Percentiles rank a stretch among this genome's conserved stretches.
Evolutionary conservation across 164 flowering plant species (phyloP).

Genomic region (Hamamelis virginiana): DNA sequence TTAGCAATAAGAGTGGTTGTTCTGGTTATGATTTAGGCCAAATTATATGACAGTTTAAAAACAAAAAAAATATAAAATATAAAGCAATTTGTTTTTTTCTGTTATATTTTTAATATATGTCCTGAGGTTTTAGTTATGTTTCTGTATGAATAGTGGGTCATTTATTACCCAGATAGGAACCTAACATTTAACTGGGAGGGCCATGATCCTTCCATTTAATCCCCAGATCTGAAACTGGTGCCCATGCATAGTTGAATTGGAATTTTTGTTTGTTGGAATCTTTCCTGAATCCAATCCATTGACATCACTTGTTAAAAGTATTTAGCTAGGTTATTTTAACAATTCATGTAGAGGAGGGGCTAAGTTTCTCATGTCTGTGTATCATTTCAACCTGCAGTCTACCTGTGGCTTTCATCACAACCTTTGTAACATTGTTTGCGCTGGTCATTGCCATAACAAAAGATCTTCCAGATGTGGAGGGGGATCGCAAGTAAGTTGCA

Average conservation of each 20-base stretch:
- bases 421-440: slow-evolving; percentile 91
- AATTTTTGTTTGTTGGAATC: not conserved
- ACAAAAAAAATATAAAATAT: too few relatives aligned
- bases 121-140: too few relatives aligned
- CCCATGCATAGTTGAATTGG: not conserved
- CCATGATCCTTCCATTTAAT: not conserved
- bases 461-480: slow-evolving; percentile 98
- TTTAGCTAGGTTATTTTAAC: not conserved
- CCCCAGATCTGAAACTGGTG: not conserved
- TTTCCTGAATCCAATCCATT: not conserved
- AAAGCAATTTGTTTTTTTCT: too few relatives aligned
- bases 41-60: too few relatives aligned
- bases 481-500: slow-evolving; percentile 91
- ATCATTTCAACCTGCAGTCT: slow-evolving; percentile 54
- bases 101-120: too few relatives aligned
- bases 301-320: not conserved
- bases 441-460: slow-evolving; percentile 96
- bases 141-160: not conserved
- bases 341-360: not conserved
- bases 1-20: not conserved
- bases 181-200: not conserved
- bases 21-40: not conserved
- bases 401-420: slow-evolving; percentile 91
- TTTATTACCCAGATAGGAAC: not conserved
- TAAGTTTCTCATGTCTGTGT: not conserved